A percentile compares a stretch with the other conserved stretches of the same genome.
Conservation (phyloP, 345 rosid genomes). For the Stellera chamaejasme region DNA sequence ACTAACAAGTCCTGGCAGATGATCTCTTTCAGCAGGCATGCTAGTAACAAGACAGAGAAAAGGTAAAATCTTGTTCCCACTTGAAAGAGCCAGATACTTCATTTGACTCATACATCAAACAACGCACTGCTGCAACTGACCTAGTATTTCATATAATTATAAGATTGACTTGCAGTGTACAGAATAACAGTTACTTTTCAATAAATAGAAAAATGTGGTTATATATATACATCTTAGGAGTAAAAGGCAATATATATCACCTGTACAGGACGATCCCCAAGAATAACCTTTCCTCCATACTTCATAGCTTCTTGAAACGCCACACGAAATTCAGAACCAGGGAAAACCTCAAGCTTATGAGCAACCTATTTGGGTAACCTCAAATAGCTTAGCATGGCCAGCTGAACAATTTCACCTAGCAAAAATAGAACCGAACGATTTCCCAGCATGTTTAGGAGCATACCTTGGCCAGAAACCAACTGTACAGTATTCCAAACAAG, state of each 20-base stretch:
- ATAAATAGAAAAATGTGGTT: too few relatives aligned
- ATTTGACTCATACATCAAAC: too few relatives aligned
- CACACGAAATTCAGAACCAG: conserved; percentile 92
- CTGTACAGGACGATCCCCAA: conserved; percentile 96
- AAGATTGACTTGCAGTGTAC: too few relatives aligned
- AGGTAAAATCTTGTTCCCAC: too few relatives aligned
- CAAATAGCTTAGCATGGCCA: conserved; percentile 1
- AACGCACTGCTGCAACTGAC: too few relatives aligned
- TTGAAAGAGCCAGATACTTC: too few relatives aligned
- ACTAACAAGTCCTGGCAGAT: too few relatives aligned
- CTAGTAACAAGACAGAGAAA: too few relatives aligned
- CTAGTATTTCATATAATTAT: too few relatives aligned
- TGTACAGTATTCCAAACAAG: conserved; percentile 76
- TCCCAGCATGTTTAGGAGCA: conserved; percentile 5
- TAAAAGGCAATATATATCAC: conserved; percentile 22
- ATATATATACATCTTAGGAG: too few relatives aligned
- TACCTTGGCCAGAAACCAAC: conserved; percentile 99
- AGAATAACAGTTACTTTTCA: too few relatives aligned
- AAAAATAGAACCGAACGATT: conserved; percentile 2
- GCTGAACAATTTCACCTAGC: not conserved
- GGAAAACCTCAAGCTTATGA: conserved; percentile 68
- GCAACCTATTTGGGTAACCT: conserved; percentile 50
- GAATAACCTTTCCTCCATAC: conserved; percentile 71
- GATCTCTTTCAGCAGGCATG: too few relatives aligned
- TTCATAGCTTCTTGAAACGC: conserved; percentile 86